Conservation (phyloP, 2,329 filamentous ascomycete genomes). For the Ophiostoma triangulosporum region DNA sequence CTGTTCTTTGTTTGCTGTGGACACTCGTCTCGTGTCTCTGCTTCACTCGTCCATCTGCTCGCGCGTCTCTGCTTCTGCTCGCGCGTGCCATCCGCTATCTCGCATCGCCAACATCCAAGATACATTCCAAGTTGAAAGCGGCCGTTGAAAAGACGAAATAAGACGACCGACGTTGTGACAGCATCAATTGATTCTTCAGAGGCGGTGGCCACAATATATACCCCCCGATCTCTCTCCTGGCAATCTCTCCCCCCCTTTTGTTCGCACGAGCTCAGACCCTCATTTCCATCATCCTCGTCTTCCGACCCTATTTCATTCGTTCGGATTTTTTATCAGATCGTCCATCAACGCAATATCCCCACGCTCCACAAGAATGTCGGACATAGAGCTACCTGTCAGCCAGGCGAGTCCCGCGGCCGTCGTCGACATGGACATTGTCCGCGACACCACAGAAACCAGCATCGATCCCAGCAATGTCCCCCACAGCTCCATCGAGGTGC, state of each 20-base stretch:
- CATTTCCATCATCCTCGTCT: neutral
- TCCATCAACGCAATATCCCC: neutral
- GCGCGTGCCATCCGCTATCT: neutral
- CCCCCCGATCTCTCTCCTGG: neutral
- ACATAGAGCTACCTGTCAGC: constrained; percentile 22
- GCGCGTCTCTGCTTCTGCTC: neutral
- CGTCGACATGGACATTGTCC: constrained; percentile 1
- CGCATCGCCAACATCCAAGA: neutral
- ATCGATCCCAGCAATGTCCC: neutral
- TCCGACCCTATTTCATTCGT: neutral
- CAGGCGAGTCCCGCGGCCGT: constrained; percentile 17
- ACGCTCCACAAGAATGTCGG: constrained; percentile 16
- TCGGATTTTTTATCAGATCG: neutral
- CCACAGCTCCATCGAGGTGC: constrained; percentile 19
- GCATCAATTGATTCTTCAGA: neutral
- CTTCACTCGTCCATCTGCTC: neutral
- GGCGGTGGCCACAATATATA: neutral
- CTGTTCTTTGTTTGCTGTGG: neutral
- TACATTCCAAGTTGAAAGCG: constrained; percentile 2
- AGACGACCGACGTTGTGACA: neutral
- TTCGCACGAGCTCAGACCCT: neutral
- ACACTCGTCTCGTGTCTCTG: neutral
- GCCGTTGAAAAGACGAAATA: neutral
- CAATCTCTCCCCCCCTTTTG: neutral
- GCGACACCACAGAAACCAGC: constrained; percentile 1